These are phyloP conservation scores for Cetraspora pellucida DNA, from an alignment of 192 early-diverging fungal species.

Conservation along the genomic window DNA sequence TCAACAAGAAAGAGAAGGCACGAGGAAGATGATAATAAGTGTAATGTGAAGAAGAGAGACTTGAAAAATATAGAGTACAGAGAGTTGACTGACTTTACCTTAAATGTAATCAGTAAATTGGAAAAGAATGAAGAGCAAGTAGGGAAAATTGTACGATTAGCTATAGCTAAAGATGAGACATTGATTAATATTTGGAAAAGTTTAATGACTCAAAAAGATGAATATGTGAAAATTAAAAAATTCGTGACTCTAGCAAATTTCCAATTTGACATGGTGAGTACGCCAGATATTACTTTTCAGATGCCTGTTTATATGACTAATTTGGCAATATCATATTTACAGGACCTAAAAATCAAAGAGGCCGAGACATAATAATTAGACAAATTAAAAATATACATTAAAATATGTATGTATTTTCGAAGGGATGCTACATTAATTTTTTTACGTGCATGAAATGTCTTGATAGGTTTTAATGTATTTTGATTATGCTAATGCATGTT, in stretches of 20 bases:
- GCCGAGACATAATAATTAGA: no score
- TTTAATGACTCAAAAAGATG: not conserved
- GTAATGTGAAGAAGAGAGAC: not conserved
- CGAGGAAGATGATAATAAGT: not conserved
- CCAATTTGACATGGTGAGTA: slow-evolving; percentile 18
- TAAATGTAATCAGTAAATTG: slow-evolving; percentile 7
- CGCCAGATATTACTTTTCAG: not conserved
- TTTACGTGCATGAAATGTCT: no score
- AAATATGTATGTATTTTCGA: no score
- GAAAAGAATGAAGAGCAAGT: slow-evolving; percentile 10
- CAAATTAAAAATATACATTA: no score
- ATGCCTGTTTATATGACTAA: not conserved
- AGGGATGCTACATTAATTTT: no score
- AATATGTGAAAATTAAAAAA: not conserved
- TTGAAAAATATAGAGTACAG: not conserved
- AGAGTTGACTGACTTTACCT: slow-evolving; percentile 7
- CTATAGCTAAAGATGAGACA: slow-evolving; percentile 4
- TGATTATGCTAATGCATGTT: no score
- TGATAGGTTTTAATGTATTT: no score
- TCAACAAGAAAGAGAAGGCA: not conserved
- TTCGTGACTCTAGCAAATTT: slow-evolving; percentile 18
- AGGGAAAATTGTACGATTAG: not conserved
- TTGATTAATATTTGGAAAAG: slow-evolving; percentile 19
- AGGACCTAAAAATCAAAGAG: slow-evolving; percentile 20
- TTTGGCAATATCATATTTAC: slow-evolving; percentile 5